phyloP scores from a whole-genome alignment of 805 yeast species.

The Ogataea salicorniae region DNA sequence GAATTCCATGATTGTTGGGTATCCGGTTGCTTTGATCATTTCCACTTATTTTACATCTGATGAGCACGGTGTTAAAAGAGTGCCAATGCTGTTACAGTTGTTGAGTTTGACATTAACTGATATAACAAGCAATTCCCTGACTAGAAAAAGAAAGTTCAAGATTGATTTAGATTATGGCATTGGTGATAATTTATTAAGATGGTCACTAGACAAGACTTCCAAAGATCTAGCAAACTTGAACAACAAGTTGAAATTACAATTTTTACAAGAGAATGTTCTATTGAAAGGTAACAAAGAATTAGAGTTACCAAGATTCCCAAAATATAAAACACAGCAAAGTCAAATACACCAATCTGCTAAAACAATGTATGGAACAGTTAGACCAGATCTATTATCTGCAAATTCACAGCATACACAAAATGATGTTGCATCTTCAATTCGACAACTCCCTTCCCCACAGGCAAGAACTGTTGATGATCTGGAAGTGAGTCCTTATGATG shows the following conservation, averaged over 20 bases:
- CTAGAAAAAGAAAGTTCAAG: slow-evolving; percentile 44
- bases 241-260: slow-evolving; percentile 53
- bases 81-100: slow-evolving; percentile 75
- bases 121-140: slow-evolving; percentile 34
- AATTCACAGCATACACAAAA: neutral
- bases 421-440: neutral
- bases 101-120: slow-evolving; percentile 61
- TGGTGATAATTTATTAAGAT: slow-evolving; percentile 68
- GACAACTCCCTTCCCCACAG: neutral
- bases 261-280: slow-evolving; percentile 37
- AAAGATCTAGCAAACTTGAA: slow-evolving; percentile 72
- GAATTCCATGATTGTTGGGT: slow-evolving; percentile 54
- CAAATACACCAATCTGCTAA: neutral
- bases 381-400: slow-evolving; percentile 1
- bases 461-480: neutral
- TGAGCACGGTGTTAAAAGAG: slow-evolving; percentile 69
- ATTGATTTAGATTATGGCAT: slow-evolving; percentile 89
- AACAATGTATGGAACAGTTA: neutral
- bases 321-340: slow-evolving; percentile 18
- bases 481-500: no score
- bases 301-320: slow-evolving; percentile 36
- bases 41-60: slow-evolving; percentile 74
- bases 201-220: slow-evolving; percentile 72
- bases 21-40: slow-evolving; percentile 69
- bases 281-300: slow-evolving; percentile 20